Conservation (phyloP, 139 green algal genomes). For the Micractinium sp. region DNA sequence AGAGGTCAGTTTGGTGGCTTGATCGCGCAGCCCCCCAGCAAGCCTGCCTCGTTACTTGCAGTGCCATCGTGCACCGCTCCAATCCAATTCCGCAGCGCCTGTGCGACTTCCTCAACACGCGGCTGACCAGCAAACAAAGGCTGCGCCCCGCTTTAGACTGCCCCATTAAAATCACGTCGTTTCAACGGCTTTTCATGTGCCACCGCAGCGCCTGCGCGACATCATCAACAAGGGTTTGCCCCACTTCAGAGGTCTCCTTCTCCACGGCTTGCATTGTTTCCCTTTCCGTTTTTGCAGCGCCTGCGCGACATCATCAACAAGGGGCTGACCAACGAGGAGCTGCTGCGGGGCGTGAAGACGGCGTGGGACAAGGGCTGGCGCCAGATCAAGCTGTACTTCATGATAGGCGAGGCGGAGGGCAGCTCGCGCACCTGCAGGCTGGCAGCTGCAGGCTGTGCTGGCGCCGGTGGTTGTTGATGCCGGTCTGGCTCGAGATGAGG, state of each 20-base stretch:
- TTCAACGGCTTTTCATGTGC: too few relatives aligned
- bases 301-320: conserved; percentile 41
- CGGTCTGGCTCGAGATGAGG: too few relatives aligned
- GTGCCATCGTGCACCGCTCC: too few relatives aligned
- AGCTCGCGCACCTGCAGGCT: background rate
- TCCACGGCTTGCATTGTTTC: background rate
- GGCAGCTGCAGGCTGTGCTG: background rate
- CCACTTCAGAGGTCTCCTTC: too few relatives aligned
- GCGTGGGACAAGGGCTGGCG: conserved; percentile 77
- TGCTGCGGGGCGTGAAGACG: conserved; percentile 74
- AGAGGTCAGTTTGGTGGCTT: too few relatives aligned
- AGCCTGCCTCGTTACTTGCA: too few relatives aligned
- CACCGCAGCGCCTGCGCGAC: conserved; percentile 66
- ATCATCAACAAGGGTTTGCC: conserved; percentile 85
- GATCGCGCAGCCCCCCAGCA: too few relatives aligned
- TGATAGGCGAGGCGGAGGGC: conserved; percentile 72
- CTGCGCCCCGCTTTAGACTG: too few relatives aligned
- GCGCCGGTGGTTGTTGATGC: background rate
- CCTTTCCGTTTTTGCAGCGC: background rate
- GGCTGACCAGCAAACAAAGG: too few relatives aligned
- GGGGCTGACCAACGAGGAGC: conserved; percentile 77
- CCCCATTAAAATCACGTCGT: too few relatives aligned
- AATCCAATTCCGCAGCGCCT: too few relatives aligned
- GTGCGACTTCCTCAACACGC: too few relatives aligned
- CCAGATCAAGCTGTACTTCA: conserved; percentile 78